phyloP scores from a whole-genome alignment of 176 grass and related monocot species.

The Tillandsia leiboldiana region DNA sequence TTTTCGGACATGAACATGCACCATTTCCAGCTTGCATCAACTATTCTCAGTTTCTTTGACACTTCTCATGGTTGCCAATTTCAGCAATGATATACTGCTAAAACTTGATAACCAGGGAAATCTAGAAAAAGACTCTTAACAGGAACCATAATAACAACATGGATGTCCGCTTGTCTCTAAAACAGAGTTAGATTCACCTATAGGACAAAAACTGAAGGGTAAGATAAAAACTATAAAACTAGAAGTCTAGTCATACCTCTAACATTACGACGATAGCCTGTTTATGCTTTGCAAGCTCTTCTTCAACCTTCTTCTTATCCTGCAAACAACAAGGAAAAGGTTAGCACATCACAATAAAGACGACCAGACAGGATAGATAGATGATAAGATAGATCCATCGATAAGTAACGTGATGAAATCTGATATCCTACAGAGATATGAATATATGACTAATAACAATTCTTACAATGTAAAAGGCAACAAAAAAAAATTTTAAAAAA shows the following conservation, averaged over 20 bases:
- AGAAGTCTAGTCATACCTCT: constrained; percentile 46
- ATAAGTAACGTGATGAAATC: no score
- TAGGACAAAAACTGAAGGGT: no score
- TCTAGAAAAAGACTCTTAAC: neutral
- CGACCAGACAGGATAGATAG: neutral
- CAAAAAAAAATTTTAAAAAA: no score
- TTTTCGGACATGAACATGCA: neutral
- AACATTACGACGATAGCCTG: constrained; percentile 45
- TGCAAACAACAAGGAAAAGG: constrained; percentile 22
- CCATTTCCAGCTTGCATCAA: neutral
- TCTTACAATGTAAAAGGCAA: no score
- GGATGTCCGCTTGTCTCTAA: neutral
- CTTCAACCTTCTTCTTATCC: constrained; percentile 71
- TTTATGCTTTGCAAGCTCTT: constrained; percentile 66
- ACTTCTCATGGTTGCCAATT: neutral
- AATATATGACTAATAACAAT: no score
- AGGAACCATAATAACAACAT: no score
- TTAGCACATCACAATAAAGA: neutral
- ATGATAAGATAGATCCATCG: neutral
- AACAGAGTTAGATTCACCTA: neutral
- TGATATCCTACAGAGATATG: no score
- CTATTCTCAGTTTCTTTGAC: neutral
- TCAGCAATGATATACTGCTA: neutral
- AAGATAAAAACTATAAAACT: no score
- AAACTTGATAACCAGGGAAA: neutral